These are phyloP conservation scores for Citeromyces hawaiiensis DNA, from an alignment of 1,139 yeast genomes.

Conservation along the genomic window DNA sequence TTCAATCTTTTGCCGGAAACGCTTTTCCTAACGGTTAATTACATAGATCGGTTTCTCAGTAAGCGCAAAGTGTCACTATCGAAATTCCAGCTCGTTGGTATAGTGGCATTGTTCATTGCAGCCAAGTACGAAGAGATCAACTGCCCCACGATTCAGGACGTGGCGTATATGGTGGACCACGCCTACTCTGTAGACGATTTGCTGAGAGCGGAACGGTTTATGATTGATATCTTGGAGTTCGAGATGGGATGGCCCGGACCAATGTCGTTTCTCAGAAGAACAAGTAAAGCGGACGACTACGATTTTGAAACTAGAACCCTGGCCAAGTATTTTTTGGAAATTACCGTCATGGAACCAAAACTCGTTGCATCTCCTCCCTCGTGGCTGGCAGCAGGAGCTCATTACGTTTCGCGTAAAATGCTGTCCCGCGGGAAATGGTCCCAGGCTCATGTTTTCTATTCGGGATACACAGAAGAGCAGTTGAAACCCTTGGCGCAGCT, in stretches of 20 bases:
- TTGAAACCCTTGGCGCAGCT: slow-evolving; percentile 65
- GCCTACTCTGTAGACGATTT: slow-evolving; percentile 76
- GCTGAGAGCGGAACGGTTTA: slow-evolving; percentile 79
- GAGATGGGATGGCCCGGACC: slow-evolving; percentile 99
- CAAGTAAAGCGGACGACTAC: slow-evolving; percentile 92
- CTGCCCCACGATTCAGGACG: slow-evolving; percentile 85
- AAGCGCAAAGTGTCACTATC: slow-evolving; percentile 65
- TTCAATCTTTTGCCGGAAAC: slow-evolving; percentile 88
- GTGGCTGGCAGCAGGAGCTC: slow-evolving; percentile 94
- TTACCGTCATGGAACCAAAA: slow-evolving; percentile 80
- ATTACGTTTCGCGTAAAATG: slow-evolving; percentile 65
- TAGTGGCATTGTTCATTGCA: slow-evolving; percentile 89
- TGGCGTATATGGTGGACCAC: slow-evolving; percentile 85
- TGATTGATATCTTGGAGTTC: slow-evolving; percentile 78
- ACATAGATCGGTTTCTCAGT: slow-evolving; percentile 74
- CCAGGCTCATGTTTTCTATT: slow-evolving; percentile 69
- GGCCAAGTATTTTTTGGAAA: slow-evolving; percentile 83
- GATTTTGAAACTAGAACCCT: slow-evolving; percentile 87
- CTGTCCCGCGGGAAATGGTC: slow-evolving; percentile 73
- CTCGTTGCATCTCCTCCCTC: slow-evolving; percentile 85
- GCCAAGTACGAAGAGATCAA: slow-evolving; percentile 94
- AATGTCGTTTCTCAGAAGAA: slow-evolving; percentile 85
- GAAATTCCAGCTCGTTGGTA: slow-evolving; percentile 85
- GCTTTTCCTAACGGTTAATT: slow-evolving; percentile 70
- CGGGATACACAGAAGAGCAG: slow-evolving; percentile 86